These are phyloP conservation scores for Nicotiana paniculata DNA, from an alignment of 257 asterid genomes.

Conservation along the genomic window DNA sequence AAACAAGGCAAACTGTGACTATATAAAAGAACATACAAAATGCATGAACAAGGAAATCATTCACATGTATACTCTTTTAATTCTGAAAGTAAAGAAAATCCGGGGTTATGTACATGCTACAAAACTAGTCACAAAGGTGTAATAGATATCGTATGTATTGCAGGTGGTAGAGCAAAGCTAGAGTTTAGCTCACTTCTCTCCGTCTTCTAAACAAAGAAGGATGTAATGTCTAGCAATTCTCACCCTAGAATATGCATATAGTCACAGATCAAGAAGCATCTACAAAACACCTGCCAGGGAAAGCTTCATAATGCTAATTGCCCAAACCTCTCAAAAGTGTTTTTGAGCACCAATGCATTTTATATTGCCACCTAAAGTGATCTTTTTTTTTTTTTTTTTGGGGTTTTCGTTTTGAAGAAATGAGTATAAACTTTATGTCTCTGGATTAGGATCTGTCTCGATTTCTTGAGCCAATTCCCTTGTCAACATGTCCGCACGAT, in stretches of 20 bases:
- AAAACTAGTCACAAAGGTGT: constrained; percentile 9
- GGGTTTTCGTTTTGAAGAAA: background rate
- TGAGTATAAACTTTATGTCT: background rate
- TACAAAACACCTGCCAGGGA: constrained; percentile 3
- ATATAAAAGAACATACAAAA: background rate
- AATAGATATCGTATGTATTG: constrained; percentile 1
- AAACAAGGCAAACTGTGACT: background rate
- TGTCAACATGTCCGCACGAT: constrained; percentile 72
- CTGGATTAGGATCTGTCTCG: constrained; percentile 41
- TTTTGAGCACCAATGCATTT: background rate
- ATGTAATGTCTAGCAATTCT: background rate
- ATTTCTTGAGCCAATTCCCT: constrained; percentile 74
- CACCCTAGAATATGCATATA: background rate
- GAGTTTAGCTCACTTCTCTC: constrained; percentile 8
- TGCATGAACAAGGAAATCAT: background rate
- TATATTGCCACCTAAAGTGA: constrained; percentile 7
- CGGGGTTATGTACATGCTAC: constrained; percentile 6
- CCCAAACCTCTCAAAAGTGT: constrained; percentile 6
- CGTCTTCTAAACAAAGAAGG: background rate
- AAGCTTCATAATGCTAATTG: constrained; percentile 5
- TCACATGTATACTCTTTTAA: background rate
- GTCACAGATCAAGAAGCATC: constrained; percentile 6
- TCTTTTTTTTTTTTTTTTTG: background rate
- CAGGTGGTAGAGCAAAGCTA: constrained; percentile 7
- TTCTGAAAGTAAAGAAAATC: background rate